These are phyloP conservation scores for Lactarius vividus DNA, from an alignment of 768 basidiomycete species.

Conservation along the genomic window DNA sequence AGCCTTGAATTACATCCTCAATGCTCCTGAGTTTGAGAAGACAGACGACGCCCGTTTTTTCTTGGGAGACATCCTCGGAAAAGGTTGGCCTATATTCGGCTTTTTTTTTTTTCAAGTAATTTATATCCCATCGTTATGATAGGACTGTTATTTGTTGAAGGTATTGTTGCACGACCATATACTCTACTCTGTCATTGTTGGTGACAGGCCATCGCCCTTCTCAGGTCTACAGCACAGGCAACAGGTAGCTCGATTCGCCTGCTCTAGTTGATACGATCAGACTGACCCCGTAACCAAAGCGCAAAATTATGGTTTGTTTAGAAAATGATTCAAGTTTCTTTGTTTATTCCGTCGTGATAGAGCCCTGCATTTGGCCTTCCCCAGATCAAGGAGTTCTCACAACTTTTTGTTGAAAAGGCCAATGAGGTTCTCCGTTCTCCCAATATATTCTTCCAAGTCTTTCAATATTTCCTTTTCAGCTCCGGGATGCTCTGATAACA, in stretches of 20 bases:
- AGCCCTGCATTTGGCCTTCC: slow-evolving; percentile 23
- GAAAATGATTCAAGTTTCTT: neutral
- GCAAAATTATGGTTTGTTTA: slow-evolving; percentile 20
- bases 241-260: slow-evolving; percentile 12
- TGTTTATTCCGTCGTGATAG: slow-evolving; percentile 5
- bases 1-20: slow-evolving; percentile 19
- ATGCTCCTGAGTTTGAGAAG: slow-evolving; percentile 22
- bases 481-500: slow-evolving; percentile 12
- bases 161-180: neutral
- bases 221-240: slow-evolving; percentile 16
- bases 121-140: neutral
- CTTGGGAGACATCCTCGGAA: slow-evolving; percentile 8
- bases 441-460: neutral
- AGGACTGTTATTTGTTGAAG: slow-evolving; percentile 23
- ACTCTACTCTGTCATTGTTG: neutral
- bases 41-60: neutral
- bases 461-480: neutral
- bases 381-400: slow-evolving; percentile 15
- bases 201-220: neutral
- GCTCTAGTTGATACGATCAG: neutral
- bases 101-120: too few species aligned
- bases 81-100: slow-evolving; percentile 8
- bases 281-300: slow-evolving; percentile 11
- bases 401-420: slow-evolving; percentile 23
- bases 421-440: slow-evolving; percentile 16